Evolutionary conservation across 768 basidiomycete species (phyloP).

Genomic region (Coprinopsis cinerea): DNA sequence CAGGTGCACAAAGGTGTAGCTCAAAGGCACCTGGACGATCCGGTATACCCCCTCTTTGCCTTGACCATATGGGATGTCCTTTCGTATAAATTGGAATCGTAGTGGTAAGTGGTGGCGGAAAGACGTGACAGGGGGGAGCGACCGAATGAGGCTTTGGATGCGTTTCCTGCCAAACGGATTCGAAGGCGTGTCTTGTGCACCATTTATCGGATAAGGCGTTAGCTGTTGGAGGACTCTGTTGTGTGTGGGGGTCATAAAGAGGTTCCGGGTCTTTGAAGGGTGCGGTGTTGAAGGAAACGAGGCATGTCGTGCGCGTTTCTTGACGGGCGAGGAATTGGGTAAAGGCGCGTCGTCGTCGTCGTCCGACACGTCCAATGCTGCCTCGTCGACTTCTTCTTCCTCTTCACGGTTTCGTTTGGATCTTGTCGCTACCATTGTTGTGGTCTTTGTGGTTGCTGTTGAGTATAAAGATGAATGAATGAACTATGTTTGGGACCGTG

Average conservation of each 20-base stretch:
- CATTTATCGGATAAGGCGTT: too few relatives aligned
- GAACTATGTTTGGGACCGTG: too few relatives aligned
- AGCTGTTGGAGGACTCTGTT: slow-evolving; percentile 37
- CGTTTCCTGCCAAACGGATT: slow-evolving; percentile 64
- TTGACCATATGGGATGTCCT: slow-evolving; percentile 18
- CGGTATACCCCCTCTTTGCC: slow-evolving; percentile 49
- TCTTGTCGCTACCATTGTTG: too few relatives aligned
- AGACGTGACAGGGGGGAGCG: slow-evolving; percentile 37
- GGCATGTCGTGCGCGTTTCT: not conserved
- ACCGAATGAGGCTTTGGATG: slow-evolving; percentile 31
- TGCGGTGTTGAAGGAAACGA: not conserved
- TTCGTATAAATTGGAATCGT: slow-evolving; percentile 53
- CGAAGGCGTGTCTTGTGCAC: slow-evolving; percentile 62
- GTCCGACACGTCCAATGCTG: too few relatives aligned
- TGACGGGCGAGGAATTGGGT: not conserved
- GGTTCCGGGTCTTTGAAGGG: not conserved
- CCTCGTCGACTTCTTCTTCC: too few relatives aligned
- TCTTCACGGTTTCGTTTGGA: too few relatives aligned
- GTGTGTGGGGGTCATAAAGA: slow-evolving; percentile 16
- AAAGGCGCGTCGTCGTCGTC: not conserved
- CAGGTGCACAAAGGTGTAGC: slow-evolving; percentile 64
- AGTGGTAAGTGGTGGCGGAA: slow-evolving; percentile 50
- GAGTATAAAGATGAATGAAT: too few relatives aligned
- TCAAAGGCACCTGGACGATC: slow-evolving; percentile 63
- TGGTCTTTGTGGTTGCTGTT: too few relatives aligned